Evolutionary conservation across 1,284 basidiomycete genomes (phyloP), one percentile per base, ranked within the genome.

Genomic region (Pascua guehoae): DNA sequence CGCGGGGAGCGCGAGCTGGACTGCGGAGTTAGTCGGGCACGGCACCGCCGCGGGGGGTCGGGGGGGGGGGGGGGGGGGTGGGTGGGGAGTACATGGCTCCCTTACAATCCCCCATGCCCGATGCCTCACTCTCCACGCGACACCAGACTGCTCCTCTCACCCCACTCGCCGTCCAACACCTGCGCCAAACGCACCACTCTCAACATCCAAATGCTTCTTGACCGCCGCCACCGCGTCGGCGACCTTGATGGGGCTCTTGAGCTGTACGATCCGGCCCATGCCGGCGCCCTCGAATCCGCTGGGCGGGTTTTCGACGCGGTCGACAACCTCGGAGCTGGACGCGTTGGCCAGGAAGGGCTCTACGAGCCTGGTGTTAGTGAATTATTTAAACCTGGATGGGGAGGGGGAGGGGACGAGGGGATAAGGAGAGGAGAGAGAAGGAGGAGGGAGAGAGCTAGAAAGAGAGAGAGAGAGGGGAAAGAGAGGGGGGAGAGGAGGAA

Each of bases 1-100:
- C 17, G 67, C 69, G 48, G 83, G 81, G 59, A 82, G 82, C 12
- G 86, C 88, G 41, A 91, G 82, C 80, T 92, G 88, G 48, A 93
- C 90, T 92, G 71, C n/a, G 52, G 5, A 42, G 49, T 52, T 18
- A 57, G 50, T 41, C 41, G 17, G 16, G 12, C 32, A 40, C 24
- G 24, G 24, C 24, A 32, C 7, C 7, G 24, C 7, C 24, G 24
- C 3, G 24, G 24, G 24, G 3, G 24, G 24, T 7, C 24, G 3
- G 24, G 24, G 24, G 4, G 3, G 24, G 4, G 24, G 24, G 24
- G 3, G 24, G 7, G 24, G 7, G 24, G 4, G 24, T 3, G 7
- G 24, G 24, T 32, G 3, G 24, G 24, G 24, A 32, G 24, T 32
- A 4, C 24, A 7, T 32, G 24, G 24, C 24, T 32, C 24, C 3